These are phyloP conservation scores for Blastomyces parvus DNA, from an alignment of 2,329 filamentous ascomycete genomes.

Conservation along the genomic window DNA sequence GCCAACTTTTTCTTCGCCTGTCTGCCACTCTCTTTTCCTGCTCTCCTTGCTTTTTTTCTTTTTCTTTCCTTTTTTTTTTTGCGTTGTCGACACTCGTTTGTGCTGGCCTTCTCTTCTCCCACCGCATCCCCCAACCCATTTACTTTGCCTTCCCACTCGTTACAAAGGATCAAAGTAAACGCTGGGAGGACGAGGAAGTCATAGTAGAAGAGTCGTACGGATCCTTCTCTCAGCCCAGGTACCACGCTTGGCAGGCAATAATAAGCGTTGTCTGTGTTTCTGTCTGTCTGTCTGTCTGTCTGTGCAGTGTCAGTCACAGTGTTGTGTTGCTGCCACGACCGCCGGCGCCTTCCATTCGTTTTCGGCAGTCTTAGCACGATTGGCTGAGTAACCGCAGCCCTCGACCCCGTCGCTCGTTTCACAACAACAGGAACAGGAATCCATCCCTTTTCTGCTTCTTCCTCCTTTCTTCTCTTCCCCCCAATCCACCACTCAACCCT, in stretches of 20 bases:
- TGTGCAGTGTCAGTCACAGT: too few relatives aligned
- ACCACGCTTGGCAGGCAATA: neutral
- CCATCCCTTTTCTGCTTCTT: neutral
- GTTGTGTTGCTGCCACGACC: neutral
- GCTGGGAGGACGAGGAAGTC: neutral
- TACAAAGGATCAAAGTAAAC: neutral
- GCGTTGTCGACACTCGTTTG: neutral
- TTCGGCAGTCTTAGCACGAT: neutral
- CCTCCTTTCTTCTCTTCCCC: neutral
- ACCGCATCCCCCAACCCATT: neutral
- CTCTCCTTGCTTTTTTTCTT: neutral
- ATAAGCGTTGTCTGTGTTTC: neutral
- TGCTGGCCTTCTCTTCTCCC: neutral
- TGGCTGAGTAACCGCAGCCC: neutral
- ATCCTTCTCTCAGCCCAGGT: neutral
- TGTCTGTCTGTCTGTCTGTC: neutral
- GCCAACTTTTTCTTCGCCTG: neutral
- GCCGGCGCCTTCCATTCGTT: neutral
- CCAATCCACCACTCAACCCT: neutral
- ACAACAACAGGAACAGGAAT: neutral
- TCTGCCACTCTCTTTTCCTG: neutral
- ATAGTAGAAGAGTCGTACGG: neutral
- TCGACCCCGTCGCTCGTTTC: neutral
- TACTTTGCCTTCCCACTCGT: neutral
- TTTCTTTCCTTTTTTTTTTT: neutral